phyloP scores from a whole-genome alignment of 495 filamentous ascomycete species.

The Neurospora sp. region DNA sequence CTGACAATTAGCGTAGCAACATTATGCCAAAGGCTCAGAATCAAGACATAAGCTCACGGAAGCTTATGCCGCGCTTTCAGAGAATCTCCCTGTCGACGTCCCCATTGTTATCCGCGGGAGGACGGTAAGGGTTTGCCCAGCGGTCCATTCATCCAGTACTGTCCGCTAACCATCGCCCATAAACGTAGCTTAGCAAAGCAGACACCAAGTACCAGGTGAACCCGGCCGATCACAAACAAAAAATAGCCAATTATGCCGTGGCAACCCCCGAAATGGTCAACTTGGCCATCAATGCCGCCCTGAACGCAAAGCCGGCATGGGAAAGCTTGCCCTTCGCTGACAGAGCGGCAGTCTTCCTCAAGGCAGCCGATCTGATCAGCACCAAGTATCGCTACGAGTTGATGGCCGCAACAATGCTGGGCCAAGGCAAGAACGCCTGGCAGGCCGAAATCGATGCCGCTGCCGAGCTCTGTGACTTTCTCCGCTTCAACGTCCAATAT shows the following conservation, averaged over 20 bases:
- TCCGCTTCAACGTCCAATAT: conserved; percentile 82
- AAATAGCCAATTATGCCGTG: conserved; percentile 68
- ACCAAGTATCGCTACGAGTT: conserved; percentile 88
- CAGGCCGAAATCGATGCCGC: conserved; percentile 95
- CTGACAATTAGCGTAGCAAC: conserved; percentile 49
- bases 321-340: conserved; percentile 74
- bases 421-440: conserved; percentile 94
- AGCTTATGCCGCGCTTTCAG: conserved; percentile 52
- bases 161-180: not conserved
- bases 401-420: conserved; percentile 87
- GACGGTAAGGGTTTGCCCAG: conserved; percentile 38
- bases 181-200: not conserved
- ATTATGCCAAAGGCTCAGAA: conserved; percentile 71
- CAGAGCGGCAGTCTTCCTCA: conserved; percentile 86
- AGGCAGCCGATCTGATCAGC: conserved; percentile 80
- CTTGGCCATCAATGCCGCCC: conserved; percentile 66
- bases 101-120: conserved; percentile 73
- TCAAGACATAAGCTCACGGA: conserved; percentile 65
- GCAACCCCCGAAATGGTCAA: conserved; percentile 63
- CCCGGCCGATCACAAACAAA: conserved; percentile 61
- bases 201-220: conserved; percentile 52
- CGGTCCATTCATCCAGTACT: too few relatives aligned
- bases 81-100: conserved; percentile 53
- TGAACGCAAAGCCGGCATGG: conserved; percentile 74
- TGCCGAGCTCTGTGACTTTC: conserved; percentile 83